Evolutionary conservation across 768 basidiomycete species (phyloP).

Genomic region (Polyporus arcularius): DNA sequence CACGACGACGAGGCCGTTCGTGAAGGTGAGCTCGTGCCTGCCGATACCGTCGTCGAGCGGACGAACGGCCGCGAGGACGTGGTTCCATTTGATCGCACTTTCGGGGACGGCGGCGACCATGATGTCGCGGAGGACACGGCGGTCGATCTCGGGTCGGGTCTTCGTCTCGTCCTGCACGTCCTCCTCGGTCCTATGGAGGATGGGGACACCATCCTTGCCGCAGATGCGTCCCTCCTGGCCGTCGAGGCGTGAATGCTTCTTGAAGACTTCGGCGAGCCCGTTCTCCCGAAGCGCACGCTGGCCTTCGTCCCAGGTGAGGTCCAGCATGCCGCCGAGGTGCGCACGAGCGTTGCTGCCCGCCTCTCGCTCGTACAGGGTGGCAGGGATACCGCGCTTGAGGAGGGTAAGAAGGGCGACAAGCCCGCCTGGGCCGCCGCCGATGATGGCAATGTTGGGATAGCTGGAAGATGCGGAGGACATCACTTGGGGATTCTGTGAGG

Average conservation of each 20-base stretch:
- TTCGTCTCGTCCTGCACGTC: not conserved
- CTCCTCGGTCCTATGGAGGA: not conserved
- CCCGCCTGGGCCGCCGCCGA: constrained; percentile 4
- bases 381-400: not conserved
- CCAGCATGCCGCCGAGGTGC: not conserved
- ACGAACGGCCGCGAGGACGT: not conserved
- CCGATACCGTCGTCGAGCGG: not conserved
- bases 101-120: not conserved
- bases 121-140: not conserved
- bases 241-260: not conserved
- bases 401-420: constrained; percentile 1
- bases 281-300: constrained; percentile 3
- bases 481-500: too few relatives aligned
- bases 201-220: not conserved
- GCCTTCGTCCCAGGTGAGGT: not conserved
- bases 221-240: not conserved
- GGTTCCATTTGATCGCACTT: not conserved
- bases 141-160: not conserved
- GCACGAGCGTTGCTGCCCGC: not conserved
- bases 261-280: not conserved
- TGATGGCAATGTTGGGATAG: not conserved
- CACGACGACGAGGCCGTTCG: not conserved
- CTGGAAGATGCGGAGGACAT: too few relatives aligned
- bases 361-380: constrained; percentile 8
- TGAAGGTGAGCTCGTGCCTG: not conserved